phyloP scores from a whole-genome alignment of 2,329 filamentous ascomycete species.

The Apiospora koreana region DNA sequence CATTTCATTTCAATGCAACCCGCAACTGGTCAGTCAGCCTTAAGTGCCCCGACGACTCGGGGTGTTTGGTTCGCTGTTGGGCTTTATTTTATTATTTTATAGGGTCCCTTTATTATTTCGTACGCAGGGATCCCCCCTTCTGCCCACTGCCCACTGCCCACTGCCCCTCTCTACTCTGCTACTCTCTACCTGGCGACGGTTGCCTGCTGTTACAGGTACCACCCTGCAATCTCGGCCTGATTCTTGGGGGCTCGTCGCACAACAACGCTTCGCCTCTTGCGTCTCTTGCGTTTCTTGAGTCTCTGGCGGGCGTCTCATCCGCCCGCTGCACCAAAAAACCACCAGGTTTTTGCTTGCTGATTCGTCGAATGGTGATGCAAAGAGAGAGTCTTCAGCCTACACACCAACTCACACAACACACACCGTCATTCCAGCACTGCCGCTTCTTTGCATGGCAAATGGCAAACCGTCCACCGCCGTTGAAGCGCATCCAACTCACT shows the following conservation, averaged over 20 bases:
- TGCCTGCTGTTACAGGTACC: not conserved
- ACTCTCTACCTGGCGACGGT: not conserved
- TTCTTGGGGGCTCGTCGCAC: not conserved
- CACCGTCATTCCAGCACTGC: not conserved
- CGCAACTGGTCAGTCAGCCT: not conserved
- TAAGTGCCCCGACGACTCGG: not conserved
- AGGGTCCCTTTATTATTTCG: too few species aligned
- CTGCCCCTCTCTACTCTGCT: not conserved
- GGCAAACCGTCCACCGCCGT: not conserved
- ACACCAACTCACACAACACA: not conserved
- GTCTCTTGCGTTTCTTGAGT: not conserved
- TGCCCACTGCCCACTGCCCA: not conserved
- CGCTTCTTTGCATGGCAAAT: not conserved
- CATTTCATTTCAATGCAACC: not conserved
- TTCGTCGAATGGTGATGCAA: not conserved
- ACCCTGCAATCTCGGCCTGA: slow-evolving; percentile 7
- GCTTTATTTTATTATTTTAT: too few species aligned
- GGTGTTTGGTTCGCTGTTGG: not conserved
- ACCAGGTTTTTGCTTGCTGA: not conserved
- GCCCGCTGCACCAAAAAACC: not conserved
- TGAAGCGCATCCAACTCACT: too few species aligned
- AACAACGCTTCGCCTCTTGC: slow-evolving; percentile 5
- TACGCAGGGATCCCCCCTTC: not conserved
- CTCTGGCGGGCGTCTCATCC: not conserved
- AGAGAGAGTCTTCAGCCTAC: not conserved